These are phyloP conservation scores for Neonectria magnoliae DNA, from an alignment of 2,329 filamentous ascomycete species.

Conservation along the genomic window DNA sequence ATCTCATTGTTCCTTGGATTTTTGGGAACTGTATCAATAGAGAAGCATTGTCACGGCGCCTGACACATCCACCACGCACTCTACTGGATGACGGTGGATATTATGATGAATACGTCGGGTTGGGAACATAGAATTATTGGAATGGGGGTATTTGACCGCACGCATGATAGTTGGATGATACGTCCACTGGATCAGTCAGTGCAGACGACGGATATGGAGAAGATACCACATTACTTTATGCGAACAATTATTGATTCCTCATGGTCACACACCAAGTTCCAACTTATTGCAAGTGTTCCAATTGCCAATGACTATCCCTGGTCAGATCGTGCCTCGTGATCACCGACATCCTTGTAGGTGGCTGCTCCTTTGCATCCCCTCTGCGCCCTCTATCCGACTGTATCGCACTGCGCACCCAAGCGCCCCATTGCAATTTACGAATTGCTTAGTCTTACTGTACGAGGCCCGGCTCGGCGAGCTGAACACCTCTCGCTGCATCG, in stretches of 20 bases:
- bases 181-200: slow-evolving; percentile 44
- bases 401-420: not conserved
- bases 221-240: slow-evolving; percentile 40
- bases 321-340: slow-evolving; percentile 42
- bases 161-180: slow-evolving; percentile 37
- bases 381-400: not conserved
- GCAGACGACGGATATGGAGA: slow-evolving; percentile 41
- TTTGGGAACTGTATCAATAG: slow-evolving; percentile 44
- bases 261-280: slow-evolving; percentile 26
- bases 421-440: not conserved
- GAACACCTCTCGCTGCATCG: slow-evolving; percentile 16
- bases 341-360: slow-evolving; percentile 33
- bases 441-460: not conserved
- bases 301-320: slow-evolving; percentile 31
- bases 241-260: slow-evolving; percentile 31
- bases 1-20: slow-evolving; percentile 29
- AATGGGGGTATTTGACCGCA: slow-evolving; percentile 30
- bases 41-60: slow-evolving; percentile 43
- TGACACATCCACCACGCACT: slow-evolving; percentile 37
- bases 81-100: slow-evolving; percentile 28
- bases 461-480: slow-evolving; percentile 4
- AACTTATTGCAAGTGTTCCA: not conserved
- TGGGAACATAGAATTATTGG: slow-evolving; percentile 44
- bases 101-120: slow-evolving; percentile 43
- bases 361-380: slow-evolving; percentile 32